These are phyloP conservation scores for Xylaria sp. DNA, from an alignment of 2,329 filamentous ascomycete species.

Conservation along the genomic window DNA sequence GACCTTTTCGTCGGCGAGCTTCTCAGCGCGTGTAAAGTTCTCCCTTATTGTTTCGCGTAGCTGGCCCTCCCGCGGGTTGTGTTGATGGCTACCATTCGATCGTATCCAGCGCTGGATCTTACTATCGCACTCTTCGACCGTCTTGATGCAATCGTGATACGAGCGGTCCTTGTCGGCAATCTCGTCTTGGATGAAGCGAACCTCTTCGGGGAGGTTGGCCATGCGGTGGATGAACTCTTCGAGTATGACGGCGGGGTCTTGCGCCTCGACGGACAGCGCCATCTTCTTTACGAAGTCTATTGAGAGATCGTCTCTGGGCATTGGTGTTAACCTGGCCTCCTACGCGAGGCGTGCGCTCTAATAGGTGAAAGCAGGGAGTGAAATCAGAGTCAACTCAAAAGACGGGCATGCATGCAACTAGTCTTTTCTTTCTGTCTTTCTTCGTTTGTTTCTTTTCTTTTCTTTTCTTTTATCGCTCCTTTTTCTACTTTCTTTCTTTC, in stretches of 20 bases:
- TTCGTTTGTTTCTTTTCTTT: conserved; percentile 40
- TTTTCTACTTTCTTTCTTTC: conserved; percentile 30
- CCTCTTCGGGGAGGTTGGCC: conserved; percentile 83
- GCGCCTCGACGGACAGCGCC: conserved; percentile 66
- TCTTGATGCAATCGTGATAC: conserved; percentile 73
- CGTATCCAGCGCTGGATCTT: conserved; percentile 86
- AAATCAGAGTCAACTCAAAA: conserved; percentile 24
- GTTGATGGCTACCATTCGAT: conserved; percentile 75
- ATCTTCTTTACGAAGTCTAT: conserved; percentile 76
- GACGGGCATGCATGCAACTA: conserved; percentile 30
- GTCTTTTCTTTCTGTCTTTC: conserved; percentile 47
- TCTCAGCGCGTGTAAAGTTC: conserved; percentile 74
- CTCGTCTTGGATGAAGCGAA: conserved; percentile 85
- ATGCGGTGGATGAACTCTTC: conserved; percentile 81
- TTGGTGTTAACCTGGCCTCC: conserved; percentile 65
- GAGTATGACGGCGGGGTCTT: conserved; percentile 75
- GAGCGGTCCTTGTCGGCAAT: conserved; percentile 81
- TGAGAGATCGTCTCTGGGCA: conserved; percentile 78
- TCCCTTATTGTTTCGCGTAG: conserved; percentile 73
- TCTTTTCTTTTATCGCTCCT: conserved; percentile 39
- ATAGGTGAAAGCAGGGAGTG: conserved; percentile 20
- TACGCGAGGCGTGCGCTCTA: conserved; percentile 43
- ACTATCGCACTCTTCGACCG: conserved; percentile 76
- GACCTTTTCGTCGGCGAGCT: conserved; percentile 79
- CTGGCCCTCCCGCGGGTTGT: conserved; percentile 78